Base-by-base conservation (phyloP, 164 flowering plant genomes). In the Umbellularia californica region DNA sequence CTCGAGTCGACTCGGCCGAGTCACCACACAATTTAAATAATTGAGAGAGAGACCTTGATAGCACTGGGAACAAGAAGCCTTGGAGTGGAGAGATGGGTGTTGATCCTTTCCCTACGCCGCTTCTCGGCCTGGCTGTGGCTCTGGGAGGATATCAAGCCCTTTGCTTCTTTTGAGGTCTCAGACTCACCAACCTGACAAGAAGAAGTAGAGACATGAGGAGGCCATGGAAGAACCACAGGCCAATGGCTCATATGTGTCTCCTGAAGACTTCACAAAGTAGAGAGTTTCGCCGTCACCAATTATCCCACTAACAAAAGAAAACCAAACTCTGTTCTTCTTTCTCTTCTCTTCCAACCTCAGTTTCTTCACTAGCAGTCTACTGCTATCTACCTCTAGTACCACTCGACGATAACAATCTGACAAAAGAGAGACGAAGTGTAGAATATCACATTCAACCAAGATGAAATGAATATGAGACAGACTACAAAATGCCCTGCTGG, bases 41-140 rank as follows among this genome's bases (percentile, higher is more conserved):
- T 41, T 41, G 17, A 67, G 71, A 69, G 71, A 47, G 71, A 71
- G 82, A 93, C 98, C 79, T 93, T 91, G 65, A 89, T 85, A 72
- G 79, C 90, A 75, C 90, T 82, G 55, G 93, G 90, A 66, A 91
- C 92, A 51, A 91, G 83, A 65, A 70, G 77, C 1, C 98, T 78
- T 30, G 90, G 92, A 74, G 82, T 84, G 72, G 89, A 85, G 58
- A 93, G 92, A 74, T 91, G 98, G 5, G 86, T 79, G 62, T 93
- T 93, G 75, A 93, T 93, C 72, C 97, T 81, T 81, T 89, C 90
- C 69, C 98, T 80, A 47, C 98, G 77, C 25, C 94, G 80, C 75
- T 82, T 88, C 86, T 93, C 98, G 52, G 97, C 98, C 72, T 93
- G 94, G 68, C 89, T 90, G 72, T 93, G 97, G 76, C 87, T 91